Evolutionary conservation across 2,329 filamentous ascomycete species (phyloP).

Genomic region (Tolypocladium paradoxum): DNA sequence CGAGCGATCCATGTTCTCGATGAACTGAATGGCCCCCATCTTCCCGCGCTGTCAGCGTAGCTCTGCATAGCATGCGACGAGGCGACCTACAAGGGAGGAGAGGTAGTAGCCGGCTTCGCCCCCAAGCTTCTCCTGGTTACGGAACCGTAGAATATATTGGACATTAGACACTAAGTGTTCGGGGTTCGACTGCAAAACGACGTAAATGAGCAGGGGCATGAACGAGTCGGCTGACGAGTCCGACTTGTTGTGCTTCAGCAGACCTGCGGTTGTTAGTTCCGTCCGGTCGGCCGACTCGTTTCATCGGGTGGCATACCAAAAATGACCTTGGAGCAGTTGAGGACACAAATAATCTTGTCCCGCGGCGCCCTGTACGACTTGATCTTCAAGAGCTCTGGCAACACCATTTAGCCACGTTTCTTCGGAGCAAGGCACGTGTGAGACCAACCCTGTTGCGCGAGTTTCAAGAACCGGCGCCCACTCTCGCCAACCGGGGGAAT

Average conservation of each 20-base stretch:
- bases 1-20: slow-evolving; percentile 91
- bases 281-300: not conserved
- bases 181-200: slow-evolving; percentile 86
- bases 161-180: slow-evolving; percentile 95
- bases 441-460: slow-evolving; percentile 73
- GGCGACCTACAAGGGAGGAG: slow-evolving; percentile 60
- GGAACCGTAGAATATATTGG: slow-evolving; percentile 93
- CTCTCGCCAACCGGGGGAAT: slow-evolving; percentile 78
- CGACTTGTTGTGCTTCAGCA: slow-evolving; percentile 81
- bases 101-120: slow-evolving; percentile 98
- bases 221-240: slow-evolving; percentile 96
- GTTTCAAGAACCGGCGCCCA: slow-evolving; percentile 73
- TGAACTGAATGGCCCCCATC: slow-evolving; percentile 92
- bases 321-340: slow-evolving; percentile 99
- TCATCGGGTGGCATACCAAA: slow-evolving; percentile 53
- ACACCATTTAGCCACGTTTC: slow-evolving; percentile 9
- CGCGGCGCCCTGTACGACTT: slow-evolving; percentile 93
- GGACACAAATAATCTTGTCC: slow-evolving; percentile 95
- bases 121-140: slow-evolving; percentile 92
- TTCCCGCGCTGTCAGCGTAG: slow-evolving; percentile 18
- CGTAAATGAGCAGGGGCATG: slow-evolving; percentile 88
- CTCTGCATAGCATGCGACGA: not conserved
- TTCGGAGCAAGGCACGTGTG: not conserved
- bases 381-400: slow-evolving; percentile 82
- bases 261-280: slow-evolving; percentile 37